A percentile compares a stretch with the other conserved stretches of the same genome.
Conservation (phyloP, 441 rosid species). For the Cnidoscolus chayamansa region DNA sequence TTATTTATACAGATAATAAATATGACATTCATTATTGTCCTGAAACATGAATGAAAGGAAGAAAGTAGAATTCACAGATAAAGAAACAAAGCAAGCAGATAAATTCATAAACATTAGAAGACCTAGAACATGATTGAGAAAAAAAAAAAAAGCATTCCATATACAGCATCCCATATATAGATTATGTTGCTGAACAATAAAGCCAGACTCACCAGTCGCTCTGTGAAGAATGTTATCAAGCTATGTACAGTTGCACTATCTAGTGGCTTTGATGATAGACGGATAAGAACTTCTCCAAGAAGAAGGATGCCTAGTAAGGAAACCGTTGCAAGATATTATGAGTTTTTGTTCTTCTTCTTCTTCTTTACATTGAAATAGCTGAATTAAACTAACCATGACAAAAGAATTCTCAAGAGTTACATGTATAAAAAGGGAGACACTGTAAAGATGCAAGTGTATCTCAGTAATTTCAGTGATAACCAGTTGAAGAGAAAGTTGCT, state of each 20-base stretch:
- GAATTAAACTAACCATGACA: background rate
- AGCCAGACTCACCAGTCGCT: conserved; percentile 68
- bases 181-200: conserved; percentile 1
- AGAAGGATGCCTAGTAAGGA: conserved; percentile 66
- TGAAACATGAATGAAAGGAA: background rate
- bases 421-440: background rate
- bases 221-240: conserved; percentile 61
- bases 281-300: conserved; percentile 61
- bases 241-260: conserved; percentile 53
- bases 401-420: background rate
- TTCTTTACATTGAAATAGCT: background rate
- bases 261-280: conserved; percentile 54
- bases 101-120: background rate
- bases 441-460: background rate
- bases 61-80: background rate
- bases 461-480: background rate
- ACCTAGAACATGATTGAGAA: background rate
- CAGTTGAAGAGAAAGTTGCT: background rate
- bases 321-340: background rate
- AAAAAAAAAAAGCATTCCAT: background rate
- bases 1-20: too few species aligned
- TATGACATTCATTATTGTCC: background rate
- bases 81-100: background rate
- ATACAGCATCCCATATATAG: background rate
- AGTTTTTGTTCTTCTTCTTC: too few species aligned